phyloP scores from a whole-genome alignment of 1,284 basidiomycete genomes.

The Apiotrichum mycotoxinovorans region DNA sequence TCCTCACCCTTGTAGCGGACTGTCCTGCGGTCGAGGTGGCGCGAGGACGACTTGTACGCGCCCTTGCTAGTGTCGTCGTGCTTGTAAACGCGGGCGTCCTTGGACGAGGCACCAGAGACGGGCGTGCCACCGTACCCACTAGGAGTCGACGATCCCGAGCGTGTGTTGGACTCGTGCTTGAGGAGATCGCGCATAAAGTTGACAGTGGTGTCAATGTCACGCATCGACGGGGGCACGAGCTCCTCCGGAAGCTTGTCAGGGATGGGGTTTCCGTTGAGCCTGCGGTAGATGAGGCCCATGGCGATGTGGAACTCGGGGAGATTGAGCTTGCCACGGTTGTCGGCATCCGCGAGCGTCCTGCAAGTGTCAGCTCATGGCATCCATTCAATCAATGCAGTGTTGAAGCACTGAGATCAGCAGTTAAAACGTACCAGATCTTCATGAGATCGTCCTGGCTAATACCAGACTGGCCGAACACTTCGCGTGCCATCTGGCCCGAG shows the following conservation, averaged over 20 bases:
- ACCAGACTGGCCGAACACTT: constrained; percentile 94
- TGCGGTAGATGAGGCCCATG: constrained; percentile 96
- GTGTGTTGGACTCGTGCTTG: constrained; percentile 70
- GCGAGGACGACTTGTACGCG: constrained; percentile 74
- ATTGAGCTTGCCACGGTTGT: constrained; percentile 90
- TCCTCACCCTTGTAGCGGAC: constrained; percentile 72
- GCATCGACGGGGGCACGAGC: constrained; percentile 85
- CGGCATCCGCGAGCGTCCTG: constrained; percentile 83
- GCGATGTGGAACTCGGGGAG: constrained; percentile 97
- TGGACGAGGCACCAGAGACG: constrained; percentile 57
- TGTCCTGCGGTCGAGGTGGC: constrained; percentile 82
- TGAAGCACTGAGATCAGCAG: neutral
- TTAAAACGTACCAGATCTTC: constrained; percentile 74
- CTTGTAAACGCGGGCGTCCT: constrained; percentile 91
- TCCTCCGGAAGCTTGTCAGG: constrained; percentile 84
- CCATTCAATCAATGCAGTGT: no score
- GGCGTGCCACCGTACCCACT: constrained; percentile 56
- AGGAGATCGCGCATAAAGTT: constrained; percentile 87
- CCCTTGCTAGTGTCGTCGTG: constrained; percentile 62
- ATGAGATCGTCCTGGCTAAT: constrained; percentile 85
- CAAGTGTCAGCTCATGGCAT: no score
- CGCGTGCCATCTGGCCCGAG: constrained; percentile 75
- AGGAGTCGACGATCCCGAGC: constrained; percentile 54
- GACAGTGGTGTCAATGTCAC: constrained; percentile 86
- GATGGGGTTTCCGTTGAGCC: constrained; percentile 85